Base-by-base conservation (phyloP, 495 filamentous ascomycete genomes). In the Podospora pseudocomata region DNA sequence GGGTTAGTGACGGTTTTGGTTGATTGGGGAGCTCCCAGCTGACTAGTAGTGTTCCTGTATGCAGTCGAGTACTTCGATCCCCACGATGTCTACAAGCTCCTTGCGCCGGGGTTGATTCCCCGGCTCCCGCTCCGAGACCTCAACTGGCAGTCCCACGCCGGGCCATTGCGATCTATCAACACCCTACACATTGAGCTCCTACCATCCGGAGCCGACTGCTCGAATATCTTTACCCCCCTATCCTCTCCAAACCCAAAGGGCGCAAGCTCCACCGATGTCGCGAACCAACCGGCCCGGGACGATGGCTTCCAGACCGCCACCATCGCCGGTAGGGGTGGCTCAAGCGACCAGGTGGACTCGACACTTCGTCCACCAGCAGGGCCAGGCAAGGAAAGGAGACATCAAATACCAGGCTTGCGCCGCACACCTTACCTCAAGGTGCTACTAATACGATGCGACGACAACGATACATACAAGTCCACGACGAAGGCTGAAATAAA, bases 341-440 rank as follows among this genome's bases (percentile, higher is more conserved):
- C 80, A 13, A 73, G 67, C 65, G 81, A 83, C 13, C 70, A 76
- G 16, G 65, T 73, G 39, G 80, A 80, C 32, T 66, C 69, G 11
- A 66, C 60, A 56, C 72, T 65, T 30, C 72, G 63, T 60, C 75
- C 60, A 32, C 68, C 73, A 3, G 72, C 60, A 4, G 70, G 62
- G 7, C 63, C 71, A 39, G 66, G 74, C 39, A 73, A 72, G 70
- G 89, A 91, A 70, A 88, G 94, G 15, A 85, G 96, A 34, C 95
- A 99, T 74, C 95, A 99, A 78, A 97, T 99, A 59, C 95, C 95
- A 2, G 95, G 95, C 15, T 81, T 99, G 34, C 90, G 94, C 15
- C 91, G 93, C 68, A 98, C 94, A 3, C 94, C 95, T 7, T 99
- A 98, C 78, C 81, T 99, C 71, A 97, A 97, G 78, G 80, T 99